Conservation (phyloP, 495 filamentous ascomycete species). For the Penicillium ucsense region DNA sequence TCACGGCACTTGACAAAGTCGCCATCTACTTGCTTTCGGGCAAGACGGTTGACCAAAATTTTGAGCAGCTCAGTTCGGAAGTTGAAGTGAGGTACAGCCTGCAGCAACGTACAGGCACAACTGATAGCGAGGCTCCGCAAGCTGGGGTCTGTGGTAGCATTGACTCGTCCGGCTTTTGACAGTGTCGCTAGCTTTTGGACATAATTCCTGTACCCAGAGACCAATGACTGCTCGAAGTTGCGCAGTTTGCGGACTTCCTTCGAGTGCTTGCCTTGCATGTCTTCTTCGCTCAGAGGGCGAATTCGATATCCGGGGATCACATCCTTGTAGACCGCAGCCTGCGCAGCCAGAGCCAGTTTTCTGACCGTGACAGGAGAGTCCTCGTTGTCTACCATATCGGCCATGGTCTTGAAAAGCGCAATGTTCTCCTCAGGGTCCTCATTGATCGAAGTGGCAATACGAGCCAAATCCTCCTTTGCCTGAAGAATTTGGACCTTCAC, state of each 20-base stretch:
- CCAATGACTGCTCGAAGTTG: slow-evolving; percentile 72
- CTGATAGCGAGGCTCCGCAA: slow-evolving; percentile 67
- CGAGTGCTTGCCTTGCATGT: slow-evolving; percentile 66
- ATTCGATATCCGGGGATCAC: slow-evolving; percentile 94
- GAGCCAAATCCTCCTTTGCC: slow-evolving; percentile 88
- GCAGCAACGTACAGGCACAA: slow-evolving; percentile 71
- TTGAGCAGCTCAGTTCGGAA: slow-evolving; percentile 78
- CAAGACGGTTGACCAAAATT: slow-evolving; percentile 76
- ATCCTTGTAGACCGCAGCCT: slow-evolving; percentile 89
- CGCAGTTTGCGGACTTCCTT: slow-evolving; percentile 81
- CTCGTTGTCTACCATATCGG: slow-evolving; percentile 52
- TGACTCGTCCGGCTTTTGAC: slow-evolving; percentile 42
- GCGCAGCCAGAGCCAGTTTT: slow-evolving; percentile 74
- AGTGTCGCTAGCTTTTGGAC: slow-evolving; percentile 58
- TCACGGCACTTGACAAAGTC: slow-evolving; percentile 71
- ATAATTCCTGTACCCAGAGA: slow-evolving; percentile 74
- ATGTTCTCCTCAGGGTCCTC: slow-evolving; percentile 90
- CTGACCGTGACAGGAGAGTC: slow-evolving; percentile 58
- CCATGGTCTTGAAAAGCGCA: slow-evolving; percentile 64
- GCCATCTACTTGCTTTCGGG: slow-evolving; percentile 52
- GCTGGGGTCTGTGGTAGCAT: slow-evolving; percentile 18
- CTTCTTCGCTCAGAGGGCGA: slow-evolving; percentile 64
- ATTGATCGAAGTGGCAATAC: slow-evolving; percentile 69
- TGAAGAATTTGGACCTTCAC: slow-evolving; percentile 67
- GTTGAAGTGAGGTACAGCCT: slow-evolving; percentile 89